Percentiles rank a stretch among this genome's conserved stretches.
Conservation (phyloP, 208 protist species). For the Phytomonas sp. region DNA sequence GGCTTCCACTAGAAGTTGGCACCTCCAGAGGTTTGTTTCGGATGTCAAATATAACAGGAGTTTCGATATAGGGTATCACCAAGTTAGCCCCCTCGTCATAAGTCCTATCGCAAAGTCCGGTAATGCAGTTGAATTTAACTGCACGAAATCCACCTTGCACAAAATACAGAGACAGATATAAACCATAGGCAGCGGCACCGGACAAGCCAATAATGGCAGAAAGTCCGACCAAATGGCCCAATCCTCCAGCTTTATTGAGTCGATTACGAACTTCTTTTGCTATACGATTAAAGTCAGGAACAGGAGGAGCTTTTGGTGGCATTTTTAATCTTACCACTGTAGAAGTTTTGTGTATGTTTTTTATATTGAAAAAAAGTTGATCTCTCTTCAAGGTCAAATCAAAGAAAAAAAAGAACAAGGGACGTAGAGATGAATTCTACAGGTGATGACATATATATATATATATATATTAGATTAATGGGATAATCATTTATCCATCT, state of each 20-base stretch:
- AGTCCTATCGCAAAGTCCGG: constrained; percentile 88
- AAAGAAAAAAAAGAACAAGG: constrained; percentile 9
- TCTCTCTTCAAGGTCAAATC: constrained; percentile 11
- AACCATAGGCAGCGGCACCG: constrained; percentile 35
- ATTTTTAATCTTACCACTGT: constrained; percentile 8
- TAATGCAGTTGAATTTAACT: constrained; percentile 96
- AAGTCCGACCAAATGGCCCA: constrained; percentile 66
- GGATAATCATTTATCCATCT: neutral
- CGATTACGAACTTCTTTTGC: constrained; percentile 50
- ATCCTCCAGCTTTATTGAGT: constrained; percentile 45
- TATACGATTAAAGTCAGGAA: constrained; percentile 70
- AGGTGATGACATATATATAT: neutral
- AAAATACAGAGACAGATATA: constrained; percentile 90
- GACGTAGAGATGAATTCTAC: neutral
- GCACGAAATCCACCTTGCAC: constrained; percentile 96
- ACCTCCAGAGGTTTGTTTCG: constrained; percentile 89
- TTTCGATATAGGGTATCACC: constrained; percentile 94
- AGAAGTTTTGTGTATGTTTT: neutral
- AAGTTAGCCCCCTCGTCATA: constrained; percentile 95
- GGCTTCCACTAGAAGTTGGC: constrained; percentile 80
- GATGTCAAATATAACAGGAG: constrained; percentile 96
- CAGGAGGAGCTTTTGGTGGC: constrained; percentile 57
- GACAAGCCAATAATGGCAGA: constrained; percentile 43
- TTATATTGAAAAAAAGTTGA: constrained; percentile 8
- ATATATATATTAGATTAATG: neutral